These are phyloP conservation scores for Calycina herbarum DNA, from an alignment of 2,329 filamentous ascomycete genomes.

Conservation along the genomic window DNA sequence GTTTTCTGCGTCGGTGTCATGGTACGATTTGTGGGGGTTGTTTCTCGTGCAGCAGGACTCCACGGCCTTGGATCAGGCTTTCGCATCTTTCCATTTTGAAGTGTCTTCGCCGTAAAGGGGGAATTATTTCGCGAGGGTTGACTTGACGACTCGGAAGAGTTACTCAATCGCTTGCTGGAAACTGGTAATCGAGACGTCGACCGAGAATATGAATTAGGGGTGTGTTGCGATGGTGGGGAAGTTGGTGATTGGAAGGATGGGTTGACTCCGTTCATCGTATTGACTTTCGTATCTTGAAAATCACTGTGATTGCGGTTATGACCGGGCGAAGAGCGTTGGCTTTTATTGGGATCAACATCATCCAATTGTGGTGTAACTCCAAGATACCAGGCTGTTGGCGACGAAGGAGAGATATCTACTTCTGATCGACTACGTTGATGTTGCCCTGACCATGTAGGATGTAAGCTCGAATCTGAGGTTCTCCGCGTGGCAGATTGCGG, in stretches of 20 bases:
- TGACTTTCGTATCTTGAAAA: conserved; percentile 42
- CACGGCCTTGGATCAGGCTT: conserved; percentile 32
- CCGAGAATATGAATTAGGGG: conserved; percentile 13
- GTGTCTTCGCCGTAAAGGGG: conserved; percentile 48
- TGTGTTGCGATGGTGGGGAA: conserved; percentile 15
- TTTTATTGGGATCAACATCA: conserved; percentile 33
- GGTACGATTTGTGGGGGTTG: conserved; percentile 32
- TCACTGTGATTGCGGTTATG: conserved; percentile 62
- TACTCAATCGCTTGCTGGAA: conserved; percentile 36
- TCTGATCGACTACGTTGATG: conserved; percentile 58
- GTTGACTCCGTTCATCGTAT: conserved; percentile 33
- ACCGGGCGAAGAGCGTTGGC: conserved; percentile 38
- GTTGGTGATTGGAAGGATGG: conserved; percentile 30
- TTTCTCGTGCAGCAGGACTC: conserved; percentile 30
- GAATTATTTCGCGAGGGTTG: conserved; percentile 57
- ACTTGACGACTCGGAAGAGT: conserved; percentile 48
- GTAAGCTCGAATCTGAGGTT: conserved; percentile 71
- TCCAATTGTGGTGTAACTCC: conserved; percentile 46
- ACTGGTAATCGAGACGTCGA: conserved; percentile 32
- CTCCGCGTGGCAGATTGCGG: conserved; percentile 51
- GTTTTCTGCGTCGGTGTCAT: conserved; percentile 40
- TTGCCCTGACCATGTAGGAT: conserved; percentile 42
- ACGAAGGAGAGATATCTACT: conserved; percentile 57
- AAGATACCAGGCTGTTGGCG: conserved; percentile 67
- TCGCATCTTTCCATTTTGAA: conserved; percentile 36